Percentiles rank a stretch among this genome's conserved stretches.
These are phyloP conservation scores for Dichomitus squalens DNA, from an alignment of 1,284 basidiomycete genomes.

Conservation along the genomic window DNA sequence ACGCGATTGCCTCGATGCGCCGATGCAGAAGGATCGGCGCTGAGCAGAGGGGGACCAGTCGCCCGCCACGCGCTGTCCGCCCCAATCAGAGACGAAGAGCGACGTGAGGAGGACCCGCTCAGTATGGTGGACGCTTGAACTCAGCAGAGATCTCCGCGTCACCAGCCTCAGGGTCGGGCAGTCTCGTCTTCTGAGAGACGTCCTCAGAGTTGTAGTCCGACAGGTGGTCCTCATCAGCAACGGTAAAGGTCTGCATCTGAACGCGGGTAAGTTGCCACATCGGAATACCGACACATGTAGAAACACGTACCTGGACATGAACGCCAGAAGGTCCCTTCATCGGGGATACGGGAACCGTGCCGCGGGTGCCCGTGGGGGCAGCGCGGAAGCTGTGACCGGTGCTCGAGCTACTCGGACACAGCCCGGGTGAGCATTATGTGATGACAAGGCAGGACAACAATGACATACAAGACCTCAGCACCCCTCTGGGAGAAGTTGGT, in stretches of 20 bases:
- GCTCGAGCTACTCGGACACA: conserved; percentile 36
- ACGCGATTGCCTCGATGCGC: background rate
- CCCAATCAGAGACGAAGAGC: background rate
- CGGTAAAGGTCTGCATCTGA: conserved; percentile 35
- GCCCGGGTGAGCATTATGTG: conserved; percentile 27
- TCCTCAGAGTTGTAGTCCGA: conserved; percentile 24
- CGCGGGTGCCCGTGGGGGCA: conserved; percentile 8
- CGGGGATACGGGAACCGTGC: conserved; percentile 14
- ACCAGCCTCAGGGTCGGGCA: conserved; percentile 23
- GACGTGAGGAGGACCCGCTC: background rate
- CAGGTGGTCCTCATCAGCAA: conserved; percentile 27
- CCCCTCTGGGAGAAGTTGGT: conserved; percentile 56
- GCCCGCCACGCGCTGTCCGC: background rate
- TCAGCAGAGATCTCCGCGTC: conserved; percentile 30
- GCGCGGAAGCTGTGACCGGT: conserved; percentile 30
- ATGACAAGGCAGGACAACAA: background rate
- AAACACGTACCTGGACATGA: conserved; percentile 50
- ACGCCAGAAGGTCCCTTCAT: conserved; percentile 39
- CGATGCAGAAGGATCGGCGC: background rate
- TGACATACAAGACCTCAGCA: conserved; percentile 58
- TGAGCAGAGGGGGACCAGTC: background rate
- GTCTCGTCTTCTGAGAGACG: conserved; percentile 56
- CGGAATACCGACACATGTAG: background rate
- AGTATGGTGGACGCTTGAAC: conserved; percentile 33
- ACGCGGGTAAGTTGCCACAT: background rate